phyloP scores from a whole-genome alignment of 225 moss, liverwort and hornwort species.

The Polytrichum commune region DNA sequence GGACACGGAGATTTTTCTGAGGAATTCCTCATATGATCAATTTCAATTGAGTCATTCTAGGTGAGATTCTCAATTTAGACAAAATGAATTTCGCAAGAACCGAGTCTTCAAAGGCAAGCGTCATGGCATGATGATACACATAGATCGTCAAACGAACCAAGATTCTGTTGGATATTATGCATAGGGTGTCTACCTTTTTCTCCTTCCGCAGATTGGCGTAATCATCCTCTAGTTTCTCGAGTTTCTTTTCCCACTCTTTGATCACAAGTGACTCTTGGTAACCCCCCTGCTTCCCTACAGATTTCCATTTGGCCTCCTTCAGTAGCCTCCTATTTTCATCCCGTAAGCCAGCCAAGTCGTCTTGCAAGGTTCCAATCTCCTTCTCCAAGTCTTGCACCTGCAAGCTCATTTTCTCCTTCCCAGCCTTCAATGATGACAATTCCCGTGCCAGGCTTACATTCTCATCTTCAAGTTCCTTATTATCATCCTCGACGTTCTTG shows the following conservation, averaged over 20 bases:
- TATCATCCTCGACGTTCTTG: slow-evolving; percentile 31
- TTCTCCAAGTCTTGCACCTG: slow-evolving; percentile 28
- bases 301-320: slow-evolving; percentile 40
- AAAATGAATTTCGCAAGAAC: too few species aligned
- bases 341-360: slow-evolving; percentile 15
- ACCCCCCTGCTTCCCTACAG: slow-evolving; percentile 28
- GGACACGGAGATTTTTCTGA: too few species aligned
- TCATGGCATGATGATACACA: neutral
- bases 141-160: neutral
- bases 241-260: slow-evolving; percentile 44
- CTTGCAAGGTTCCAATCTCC: slow-evolving; percentile 24
- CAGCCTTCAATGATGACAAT: slow-evolving; percentile 12
- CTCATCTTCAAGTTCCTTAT: slow-evolving; percentile 16
- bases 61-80: too few species aligned
- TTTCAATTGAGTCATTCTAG: too few species aligned
- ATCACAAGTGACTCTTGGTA: slow-evolving; percentile 31
- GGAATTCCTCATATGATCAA: too few species aligned
- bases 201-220: slow-evolving; percentile 21
- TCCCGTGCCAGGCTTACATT: slow-evolving; percentile 22
- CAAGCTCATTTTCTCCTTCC: slow-evolving; percentile 14
- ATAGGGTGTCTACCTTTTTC: slow-evolving; percentile 23
- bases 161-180: too few species aligned
- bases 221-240: slow-evolving; percentile 34
- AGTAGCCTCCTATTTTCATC: slow-evolving; percentile 47
- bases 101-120: neutral